A percentile compares a stretch with the other conserved stretches of the same genome.
Conservation (phyloP, 768 basidiomycete species). For the Boletus patriciae region DNA sequence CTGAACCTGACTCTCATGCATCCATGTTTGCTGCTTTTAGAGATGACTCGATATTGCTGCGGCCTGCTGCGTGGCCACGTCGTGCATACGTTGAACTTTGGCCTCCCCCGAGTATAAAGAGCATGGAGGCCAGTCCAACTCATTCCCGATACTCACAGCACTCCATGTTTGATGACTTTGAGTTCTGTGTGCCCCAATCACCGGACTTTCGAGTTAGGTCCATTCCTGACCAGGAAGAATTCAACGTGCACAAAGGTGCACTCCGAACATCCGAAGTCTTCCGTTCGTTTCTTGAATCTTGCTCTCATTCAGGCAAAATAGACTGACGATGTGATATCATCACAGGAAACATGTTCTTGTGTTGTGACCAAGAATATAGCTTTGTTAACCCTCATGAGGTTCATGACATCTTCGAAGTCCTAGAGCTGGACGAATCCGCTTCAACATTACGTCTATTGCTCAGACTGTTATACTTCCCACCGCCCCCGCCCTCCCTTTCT, state of each 20-base stretch:
- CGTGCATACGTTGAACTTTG: slow-evolving; percentile 9
- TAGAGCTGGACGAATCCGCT: slow-evolving; percentile 58
- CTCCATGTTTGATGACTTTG: slow-evolving; percentile 18
- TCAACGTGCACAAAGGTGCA: slow-evolving; percentile 49
- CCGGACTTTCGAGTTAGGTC: slow-evolving; percentile 61
- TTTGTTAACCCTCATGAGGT: slow-evolving; percentile 9
- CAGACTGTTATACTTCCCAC: slow-evolving; percentile 56
- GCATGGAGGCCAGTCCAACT: background rate
- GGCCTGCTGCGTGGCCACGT: slow-evolving; percentile 22
- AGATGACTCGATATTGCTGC: slow-evolving; percentile 11
- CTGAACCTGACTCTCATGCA: slow-evolving; percentile 2
- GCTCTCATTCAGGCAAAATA: background rate
- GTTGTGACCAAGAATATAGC: slow-evolving; percentile 43
- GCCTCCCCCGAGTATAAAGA: slow-evolving; percentile 11
- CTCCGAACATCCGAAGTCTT: slow-evolving; percentile 62
- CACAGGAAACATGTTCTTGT: slow-evolving; percentile 67
- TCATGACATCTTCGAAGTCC: slow-evolving; percentile 31
- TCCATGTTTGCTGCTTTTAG: background rate
- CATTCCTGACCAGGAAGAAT: slow-evolving; percentile 48
- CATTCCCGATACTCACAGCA: background rate
- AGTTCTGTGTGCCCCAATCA: slow-evolving; percentile 43
- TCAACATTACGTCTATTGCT: slow-evolving; percentile 51
- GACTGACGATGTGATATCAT: slow-evolving; percentile 12
- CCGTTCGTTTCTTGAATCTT: slow-evolving; percentile 41
- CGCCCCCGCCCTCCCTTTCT: slow-evolving; percentile 42